Base-by-base conservation (phyloP, 1,284 basidiomycete species). In the Psilocybe mexicana region DNA sequence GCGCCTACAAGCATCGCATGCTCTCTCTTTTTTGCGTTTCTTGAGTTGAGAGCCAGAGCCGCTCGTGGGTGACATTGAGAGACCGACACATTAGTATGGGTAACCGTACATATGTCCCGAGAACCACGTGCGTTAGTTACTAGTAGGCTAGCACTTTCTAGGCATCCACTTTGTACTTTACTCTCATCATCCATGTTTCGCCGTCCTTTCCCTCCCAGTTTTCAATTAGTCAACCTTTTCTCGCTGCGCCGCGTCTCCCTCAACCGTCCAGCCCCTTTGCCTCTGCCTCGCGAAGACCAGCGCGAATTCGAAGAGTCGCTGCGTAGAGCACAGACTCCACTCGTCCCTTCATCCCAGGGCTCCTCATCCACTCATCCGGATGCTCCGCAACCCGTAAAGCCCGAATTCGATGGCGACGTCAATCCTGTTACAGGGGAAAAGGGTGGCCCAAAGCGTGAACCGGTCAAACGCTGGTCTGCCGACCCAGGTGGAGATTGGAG, bases 401-500 rank as follows among this genome's bases (percentile, higher is more conserved):
- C 87, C 5, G 86, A 88, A 60, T 92, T 92, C 65, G 81, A 86
- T 52, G 91, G 89, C 18, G 86, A 92, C 45, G 73, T 80, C 23
- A 92, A 93, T 65, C 90, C 90, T 1, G 65, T 63, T 1, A 93
- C 91, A 1, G 91, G 91, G 18, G 90, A 93, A 70, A 74, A 79
- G 54, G 88, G 87, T 2, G 90, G 90, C 0, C 90, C 90, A 30
- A 92, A 92, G 73, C 76, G 76, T 35, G 91, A 93, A 68, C 90
- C 90, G 5, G 83, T 91, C 7, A 70, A 75, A 46, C 78, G 75
- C 49, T 90, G 86, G 85, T 74, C 74, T 26, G 74, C 78, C 45
- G 78, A 82, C 52, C 64, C 69, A 35, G 79, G 80, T 55, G 88
- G 88, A 2, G 90, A 93, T 65, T 93, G 90, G 90, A 93, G 90